Evolutionary conservation across 2,329 filamentous ascomycete species (phyloP), one percentile per base, ranked within the genome.

Genomic region (Beauveria pseudobassiana): DNA sequence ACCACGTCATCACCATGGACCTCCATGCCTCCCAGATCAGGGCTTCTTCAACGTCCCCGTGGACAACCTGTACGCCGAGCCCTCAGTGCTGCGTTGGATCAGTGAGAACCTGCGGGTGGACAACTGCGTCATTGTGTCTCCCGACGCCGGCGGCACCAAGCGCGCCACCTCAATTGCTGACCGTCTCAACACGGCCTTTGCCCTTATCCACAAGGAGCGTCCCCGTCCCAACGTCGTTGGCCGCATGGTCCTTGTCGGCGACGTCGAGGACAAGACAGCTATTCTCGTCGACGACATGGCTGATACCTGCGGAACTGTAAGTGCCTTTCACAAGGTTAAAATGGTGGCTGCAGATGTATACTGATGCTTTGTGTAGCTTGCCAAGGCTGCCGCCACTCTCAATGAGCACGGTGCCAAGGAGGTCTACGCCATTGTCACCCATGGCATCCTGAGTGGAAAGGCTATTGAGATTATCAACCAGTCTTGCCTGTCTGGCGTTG

Each of bases 271-370:
- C 77, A 95, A 95, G 78, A 87, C 93, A 34, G 93, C 93, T 63
- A 97, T 99, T 71, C 87, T 99, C 54, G 93, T 99, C 59, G 93
- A 98, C 73, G 93, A 98, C 73, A 97, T 98, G 91, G 93, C 93
- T 38, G 93, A 98, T 73, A 97, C 93, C 4, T 97, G 93, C 74
- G 92, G 92, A 67, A 96, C 91, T 45, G 74, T 76, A 70, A 60
- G 72, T 60, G 12, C 10, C 45, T 34, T 5, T 49, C 24, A 34
- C 51, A 6, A 14, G 50, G 5, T 18, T 14, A 4, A 24, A 1
- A 26, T 58, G 30, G 18, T 10, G 52, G 22, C 38, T 12, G 20
- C 16, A 14, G 6, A 12, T 7, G 26, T 12, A 20, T 14, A 18
- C 64, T 68, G 65, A 68, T 43, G 18, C 26, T 9, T 24, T 22